Percentiles rank a stretch among this genome's conserved stretches.
Conservation (phyloP, 805 yeast genomes). For the Candida boidinii region DNA sequence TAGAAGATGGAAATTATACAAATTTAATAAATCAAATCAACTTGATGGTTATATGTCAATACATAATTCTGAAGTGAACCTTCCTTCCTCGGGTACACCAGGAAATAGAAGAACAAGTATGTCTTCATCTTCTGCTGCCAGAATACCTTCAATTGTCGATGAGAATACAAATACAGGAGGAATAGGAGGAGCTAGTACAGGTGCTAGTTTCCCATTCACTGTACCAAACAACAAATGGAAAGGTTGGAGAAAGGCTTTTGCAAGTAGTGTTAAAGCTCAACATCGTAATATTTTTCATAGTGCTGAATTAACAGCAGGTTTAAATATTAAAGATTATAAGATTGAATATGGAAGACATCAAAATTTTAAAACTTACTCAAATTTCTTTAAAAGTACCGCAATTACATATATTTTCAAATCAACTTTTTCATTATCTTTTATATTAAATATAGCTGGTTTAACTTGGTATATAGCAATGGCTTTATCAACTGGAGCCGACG, state of each 20-base stretch:
- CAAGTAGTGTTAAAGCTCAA: slow-evolving; percentile 31
- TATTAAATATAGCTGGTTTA: slow-evolving; percentile 67
- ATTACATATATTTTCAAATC: slow-evolving; percentile 36
- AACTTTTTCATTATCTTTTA: slow-evolving; percentile 37
- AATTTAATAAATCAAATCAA: slow-evolving; percentile 1
- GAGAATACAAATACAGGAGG: slow-evolving; percentile 9
- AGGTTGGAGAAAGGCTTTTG: slow-evolving; percentile 22
- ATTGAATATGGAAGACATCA: slow-evolving; percentile 22
- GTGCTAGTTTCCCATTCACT: no score
- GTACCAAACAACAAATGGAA: slow-evolving; percentile 17
- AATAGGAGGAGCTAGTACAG: no score
- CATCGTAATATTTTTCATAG: slow-evolving; percentile 33
- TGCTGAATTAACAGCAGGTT: slow-evolving; percentile 23
- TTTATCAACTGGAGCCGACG: slow-evolving; percentile 73
- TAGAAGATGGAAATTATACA: slow-evolving; percentile 14
- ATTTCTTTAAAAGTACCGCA: slow-evolving; percentile 37
- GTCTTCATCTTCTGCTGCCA: no score
- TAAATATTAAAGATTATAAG: slow-evolving; percentile 20
- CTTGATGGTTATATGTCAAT: slow-evolving; percentile 9
- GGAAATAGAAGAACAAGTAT: background rate
- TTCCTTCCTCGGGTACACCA: background rate
- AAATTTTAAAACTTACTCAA: slow-evolving; percentile 17
- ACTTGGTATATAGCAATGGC: slow-evolving; percentile 85
- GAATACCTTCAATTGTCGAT: no score
- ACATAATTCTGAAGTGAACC: background rate